A percentile compares a stretch with the other conserved stretches of the same genome.
These are phyloP conservation scores for Diplodia corticola DNA, from an alignment of 2,329 filamentous ascomycete species.

Conservation along the genomic window DNA sequence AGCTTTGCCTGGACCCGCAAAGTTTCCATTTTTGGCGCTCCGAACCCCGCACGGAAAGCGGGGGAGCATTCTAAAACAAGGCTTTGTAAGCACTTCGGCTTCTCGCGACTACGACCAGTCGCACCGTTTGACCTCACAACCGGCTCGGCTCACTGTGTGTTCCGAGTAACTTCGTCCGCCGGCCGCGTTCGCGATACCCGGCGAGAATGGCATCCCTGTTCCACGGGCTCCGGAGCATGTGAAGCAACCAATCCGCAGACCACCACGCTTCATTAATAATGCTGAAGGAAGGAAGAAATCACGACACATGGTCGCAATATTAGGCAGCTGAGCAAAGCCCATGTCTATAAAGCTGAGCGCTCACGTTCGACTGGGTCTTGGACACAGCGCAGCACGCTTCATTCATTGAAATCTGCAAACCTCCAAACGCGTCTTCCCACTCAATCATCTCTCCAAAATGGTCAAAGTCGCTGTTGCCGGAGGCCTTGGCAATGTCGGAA, in stretches of 20 bases:
- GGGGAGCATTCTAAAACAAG: not conserved
- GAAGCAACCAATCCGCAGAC: not conserved
- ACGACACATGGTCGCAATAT: not conserved
- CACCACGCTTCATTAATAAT: not conserved
- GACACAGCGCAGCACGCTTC: not conserved
- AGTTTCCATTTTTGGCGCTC: not conserved
- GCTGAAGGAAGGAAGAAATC: not conserved
- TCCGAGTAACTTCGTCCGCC: not conserved
- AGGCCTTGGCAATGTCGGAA: slow-evolving; percentile 50
- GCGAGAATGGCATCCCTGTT: not conserved
- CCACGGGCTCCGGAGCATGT: not conserved
- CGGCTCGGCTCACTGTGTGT: not conserved
- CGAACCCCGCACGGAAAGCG: not conserved
- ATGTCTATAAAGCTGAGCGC: not conserved
- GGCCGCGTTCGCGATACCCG: not conserved
- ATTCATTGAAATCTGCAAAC: not conserved
- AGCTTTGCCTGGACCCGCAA: not conserved
- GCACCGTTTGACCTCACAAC: not conserved
- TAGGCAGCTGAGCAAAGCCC: not conserved
- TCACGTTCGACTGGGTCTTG: not conserved
- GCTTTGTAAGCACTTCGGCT: not conserved
- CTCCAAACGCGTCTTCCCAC: not conserved
- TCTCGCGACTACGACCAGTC: not conserved
- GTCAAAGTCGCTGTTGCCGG: slow-evolving; percentile 49
- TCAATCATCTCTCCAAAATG: slow-evolving; percentile 32